A percentile compares a stretch with the other conserved stretches of the same genome.
Conservation (phyloP, 352 stramenopile genomes). For the Phytopythium sindhum region DNA sequence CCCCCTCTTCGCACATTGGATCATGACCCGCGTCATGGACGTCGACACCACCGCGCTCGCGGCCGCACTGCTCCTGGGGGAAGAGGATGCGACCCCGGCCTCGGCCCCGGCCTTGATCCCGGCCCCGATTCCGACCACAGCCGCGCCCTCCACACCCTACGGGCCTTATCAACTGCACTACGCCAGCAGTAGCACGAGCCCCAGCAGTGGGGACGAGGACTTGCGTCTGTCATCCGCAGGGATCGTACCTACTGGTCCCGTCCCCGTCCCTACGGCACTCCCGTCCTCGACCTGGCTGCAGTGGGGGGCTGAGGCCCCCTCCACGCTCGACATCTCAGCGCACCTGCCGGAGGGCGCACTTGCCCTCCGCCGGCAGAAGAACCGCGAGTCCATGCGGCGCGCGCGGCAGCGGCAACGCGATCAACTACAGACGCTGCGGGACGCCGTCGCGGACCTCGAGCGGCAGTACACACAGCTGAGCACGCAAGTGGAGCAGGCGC, state of each 20-base stretch:
- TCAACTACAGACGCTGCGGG: conserved; percentile 35
- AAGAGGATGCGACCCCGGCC: not conserved
- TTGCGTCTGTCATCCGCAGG: conserved; percentile 5
- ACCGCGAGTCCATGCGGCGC: conserved; percentile 57
- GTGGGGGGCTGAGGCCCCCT: conserved; percentile 20
- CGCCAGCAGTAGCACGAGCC: conserved; percentile 15
- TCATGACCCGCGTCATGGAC: conserved; percentile 1
- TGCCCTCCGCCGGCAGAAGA: conserved; percentile 41
- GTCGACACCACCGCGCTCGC: not conserved
- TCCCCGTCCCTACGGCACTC: not conserved
- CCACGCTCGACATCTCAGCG: conserved; percentile 27
- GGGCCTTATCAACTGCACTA: not conserved
- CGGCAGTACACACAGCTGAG: conserved; percentile 38
- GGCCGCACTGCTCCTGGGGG: not conserved
- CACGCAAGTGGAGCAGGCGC: not conserved
- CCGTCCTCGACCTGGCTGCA: conserved; percentile 44
- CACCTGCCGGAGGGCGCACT: conserved; percentile 33
- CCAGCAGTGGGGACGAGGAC: conserved; percentile 22
- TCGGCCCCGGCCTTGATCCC: too few relatives aligned
- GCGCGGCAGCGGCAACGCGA: conserved; percentile 46
- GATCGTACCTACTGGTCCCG: not conserved
- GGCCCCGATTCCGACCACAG: too few relatives aligned
- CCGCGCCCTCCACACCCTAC: not conserved
- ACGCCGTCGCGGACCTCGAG: conserved; percentile 37
- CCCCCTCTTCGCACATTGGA: not conserved